Evolutionary conservation across 208 protist genomes (phyloP).

Genomic region (Acanthamoeba comandoni): DNA sequence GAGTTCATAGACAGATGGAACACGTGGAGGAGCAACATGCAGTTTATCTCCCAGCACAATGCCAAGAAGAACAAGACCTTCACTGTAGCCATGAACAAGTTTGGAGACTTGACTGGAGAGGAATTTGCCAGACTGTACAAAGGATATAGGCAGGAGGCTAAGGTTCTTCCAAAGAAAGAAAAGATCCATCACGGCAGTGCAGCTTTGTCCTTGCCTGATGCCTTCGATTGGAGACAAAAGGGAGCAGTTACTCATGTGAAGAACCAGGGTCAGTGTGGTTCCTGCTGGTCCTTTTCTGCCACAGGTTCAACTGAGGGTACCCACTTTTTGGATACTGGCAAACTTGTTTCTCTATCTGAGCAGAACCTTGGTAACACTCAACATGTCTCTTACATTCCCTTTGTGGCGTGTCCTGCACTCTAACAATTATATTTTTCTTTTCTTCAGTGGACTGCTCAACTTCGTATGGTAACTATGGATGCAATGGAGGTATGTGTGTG

Average conservation of each 20-base stretch:
- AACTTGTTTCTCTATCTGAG: slow-evolving; percentile 55
- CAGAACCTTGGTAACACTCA: no score
- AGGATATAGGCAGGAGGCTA: background rate
- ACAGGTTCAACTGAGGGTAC: slow-evolving; percentile 93
- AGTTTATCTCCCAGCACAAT: slow-evolving; percentile 34
- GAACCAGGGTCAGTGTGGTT: slow-evolving; percentile 95
- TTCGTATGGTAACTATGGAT: slow-evolving; percentile 87
- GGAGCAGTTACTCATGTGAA: slow-evolving; percentile 94
- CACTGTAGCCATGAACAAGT: slow-evolving; percentile 79
- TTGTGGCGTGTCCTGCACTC: no score
- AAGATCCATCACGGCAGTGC: no score
- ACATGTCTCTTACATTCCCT: no score
- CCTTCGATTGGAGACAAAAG: slow-evolving; percentile 91
- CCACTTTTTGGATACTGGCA: slow-evolving; percentile 76
- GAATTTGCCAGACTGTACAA: slow-evolving; percentile 65
- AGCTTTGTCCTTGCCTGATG: slow-evolving; percentile 23
- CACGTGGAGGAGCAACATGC: slow-evolving; percentile 29
- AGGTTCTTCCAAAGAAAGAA: background rate
- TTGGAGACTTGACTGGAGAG: slow-evolving; percentile 76
- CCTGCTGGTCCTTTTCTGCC: slow-evolving; percentile 96
- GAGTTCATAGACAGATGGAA: slow-evolving; percentile 5
- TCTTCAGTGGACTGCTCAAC: slow-evolving; percentile 43
- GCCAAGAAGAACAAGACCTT: slow-evolving; percentile 33
- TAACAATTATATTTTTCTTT: no score
- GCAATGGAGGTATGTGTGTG: slow-evolving; percentile 90